Percentiles rank a stretch among this genome's conserved stretches.
Conservation (phyloP, 768 basidiomycete genomes). For the Leccinum uliginosum region DNA sequence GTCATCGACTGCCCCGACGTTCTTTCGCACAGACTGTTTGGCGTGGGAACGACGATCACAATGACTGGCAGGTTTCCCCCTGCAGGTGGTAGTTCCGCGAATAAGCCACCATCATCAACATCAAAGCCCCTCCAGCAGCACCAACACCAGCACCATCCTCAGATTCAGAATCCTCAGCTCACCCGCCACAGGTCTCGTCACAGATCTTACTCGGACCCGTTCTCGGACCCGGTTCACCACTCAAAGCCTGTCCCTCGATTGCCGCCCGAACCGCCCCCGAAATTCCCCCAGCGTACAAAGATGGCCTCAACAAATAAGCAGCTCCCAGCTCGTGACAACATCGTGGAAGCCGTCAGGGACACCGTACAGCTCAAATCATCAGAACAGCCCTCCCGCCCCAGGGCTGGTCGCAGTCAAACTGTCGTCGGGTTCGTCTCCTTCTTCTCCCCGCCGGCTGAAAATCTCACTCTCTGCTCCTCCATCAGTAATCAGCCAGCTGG, state of each 20-base stretch:
- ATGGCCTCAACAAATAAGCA: constrained; percentile 30
- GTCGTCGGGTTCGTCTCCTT: constrained; percentile 26
- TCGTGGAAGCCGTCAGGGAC: constrained; percentile 64
- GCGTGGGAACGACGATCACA: constrained; percentile 24
- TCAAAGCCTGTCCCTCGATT: constrained; percentile 37
- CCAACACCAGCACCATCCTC: constrained; percentile 8
- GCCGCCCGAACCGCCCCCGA: constrained; percentile 35
- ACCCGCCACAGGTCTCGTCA: constrained; percentile 33
- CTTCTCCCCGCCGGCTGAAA: neutral
- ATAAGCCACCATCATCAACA: constrained; percentile 26
- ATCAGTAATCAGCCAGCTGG: constrained; percentile 22
- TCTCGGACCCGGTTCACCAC: constrained; percentile 37
- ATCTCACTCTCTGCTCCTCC: constrained; percentile 17
- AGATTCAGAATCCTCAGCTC: constrained; percentile 19
- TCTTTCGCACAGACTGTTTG: neutral
- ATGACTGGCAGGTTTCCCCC: constrained; percentile 14
- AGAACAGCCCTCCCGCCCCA: constrained; percentile 40
- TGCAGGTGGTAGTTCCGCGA: constrained; percentile 14
- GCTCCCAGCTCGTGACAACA: constrained; percentile 34
- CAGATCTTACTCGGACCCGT: constrained; percentile 52
- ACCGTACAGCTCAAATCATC: constrained; percentile 54
- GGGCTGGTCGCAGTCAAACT: constrained; percentile 58
- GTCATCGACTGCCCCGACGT: constrained; percentile 11
- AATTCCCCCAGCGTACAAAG: constrained; percentile 24
- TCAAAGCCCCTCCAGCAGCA: neutral